Evolutionary conservation across 202 grass and related monocot species (phyloP).

Genomic region (Saccharum hybrid): DNA sequence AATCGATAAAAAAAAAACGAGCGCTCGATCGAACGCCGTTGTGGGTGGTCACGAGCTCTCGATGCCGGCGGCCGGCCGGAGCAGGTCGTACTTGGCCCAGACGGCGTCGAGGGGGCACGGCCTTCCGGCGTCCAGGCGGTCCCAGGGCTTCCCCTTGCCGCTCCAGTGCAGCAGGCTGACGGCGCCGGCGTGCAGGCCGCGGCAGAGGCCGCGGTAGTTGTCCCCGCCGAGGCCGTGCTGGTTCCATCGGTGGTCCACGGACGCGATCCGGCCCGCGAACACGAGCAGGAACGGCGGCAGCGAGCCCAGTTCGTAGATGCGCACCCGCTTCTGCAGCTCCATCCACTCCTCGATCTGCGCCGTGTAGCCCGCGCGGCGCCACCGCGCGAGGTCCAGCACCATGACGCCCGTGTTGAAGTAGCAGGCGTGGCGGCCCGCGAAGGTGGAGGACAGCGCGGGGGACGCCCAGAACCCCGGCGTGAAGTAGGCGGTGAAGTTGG

Average conservation of each 20-base stretch:
- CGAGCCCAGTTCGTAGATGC: constrained; percentile 87
- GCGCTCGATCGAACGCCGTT: constrained; percentile 16
- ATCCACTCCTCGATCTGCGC: constrained; percentile 87
- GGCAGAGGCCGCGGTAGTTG: constrained; percentile 75
- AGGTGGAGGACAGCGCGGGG: constrained; percentile 44
- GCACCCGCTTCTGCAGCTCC: constrained; percentile 77
- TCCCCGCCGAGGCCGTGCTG: constrained; percentile 89
- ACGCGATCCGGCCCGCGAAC: constrained; percentile 69
- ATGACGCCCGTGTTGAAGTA: constrained; percentile 97
- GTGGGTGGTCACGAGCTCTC: constrained; percentile 55
- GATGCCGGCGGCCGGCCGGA: constrained; percentile 51
- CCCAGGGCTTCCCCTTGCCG: constrained; percentile 90
- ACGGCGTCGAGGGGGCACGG: constrained; percentile 81
- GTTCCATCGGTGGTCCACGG: constrained; percentile 83
- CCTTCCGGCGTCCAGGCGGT: constrained; percentile 60
- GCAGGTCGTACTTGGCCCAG: constrained; percentile 83
- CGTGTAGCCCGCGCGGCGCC: constrained; percentile 62
- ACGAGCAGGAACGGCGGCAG: constrained; percentile 81
- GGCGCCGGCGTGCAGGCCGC: constrained; percentile 70
- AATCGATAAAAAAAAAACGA: constrained; percentile 17
- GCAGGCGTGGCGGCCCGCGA: constrained; percentile 58
- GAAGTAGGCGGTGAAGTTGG: constrained; percentile 85
- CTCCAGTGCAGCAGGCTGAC: constrained; percentile 90
- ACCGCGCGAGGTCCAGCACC: constrained; percentile 76
- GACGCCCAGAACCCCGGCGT: constrained; percentile 78